Evolutionary conservation across 208 protist genomes (phyloP), one percentile per base, ranked within the genome.

Genomic region (Angomonas ambiguus): DNA sequence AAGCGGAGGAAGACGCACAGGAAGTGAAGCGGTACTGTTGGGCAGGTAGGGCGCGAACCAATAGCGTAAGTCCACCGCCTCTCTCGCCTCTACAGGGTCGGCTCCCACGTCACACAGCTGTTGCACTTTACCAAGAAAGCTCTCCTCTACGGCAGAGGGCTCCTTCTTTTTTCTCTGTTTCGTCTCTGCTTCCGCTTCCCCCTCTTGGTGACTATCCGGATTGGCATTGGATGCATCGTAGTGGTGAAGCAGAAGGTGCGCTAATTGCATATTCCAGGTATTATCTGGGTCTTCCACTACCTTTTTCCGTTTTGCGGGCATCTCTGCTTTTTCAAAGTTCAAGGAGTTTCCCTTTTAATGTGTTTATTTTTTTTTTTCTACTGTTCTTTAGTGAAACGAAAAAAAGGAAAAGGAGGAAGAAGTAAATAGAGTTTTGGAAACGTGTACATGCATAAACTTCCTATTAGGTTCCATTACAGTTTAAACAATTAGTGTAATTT

Each of bases 201-300:
- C 10, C 90, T 42, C 10, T 49, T 34, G n/a, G 76, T 60, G 11
- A 77, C 78, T 8, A 71, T 70, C 13, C 30, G 25, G 13, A 82
- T 34, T 42, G 90, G 77, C 33, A 72, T 64, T n/a, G 66, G 69
- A 30, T 92, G 67, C 16, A 64, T 78, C n/a, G 88, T n/a, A n/a
- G n/a, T n/a, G n/a, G 38, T 45, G 38, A n/a, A 45, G 16, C 16
- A 45, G 16, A n/a, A 45, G 81, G 11, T 77, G 74, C 77, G 91
- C 87, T 8, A 95, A 71, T 61, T 92, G 83, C 51, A 78, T 57
- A 49, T 90, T 91, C 85, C 85, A 95, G 62, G 88, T 92, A 79
- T 95, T 85, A 38, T 81, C 75, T 1, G 85, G 82, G 66, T 92
- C 88, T 48, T 95, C 88, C 22, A 83, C 65, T 49, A 76, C 59